Evolutionary conservation across 2,329 filamentous ascomycete species (phyloP).

Genomic region (Monilinia aucupariae): DNA sequence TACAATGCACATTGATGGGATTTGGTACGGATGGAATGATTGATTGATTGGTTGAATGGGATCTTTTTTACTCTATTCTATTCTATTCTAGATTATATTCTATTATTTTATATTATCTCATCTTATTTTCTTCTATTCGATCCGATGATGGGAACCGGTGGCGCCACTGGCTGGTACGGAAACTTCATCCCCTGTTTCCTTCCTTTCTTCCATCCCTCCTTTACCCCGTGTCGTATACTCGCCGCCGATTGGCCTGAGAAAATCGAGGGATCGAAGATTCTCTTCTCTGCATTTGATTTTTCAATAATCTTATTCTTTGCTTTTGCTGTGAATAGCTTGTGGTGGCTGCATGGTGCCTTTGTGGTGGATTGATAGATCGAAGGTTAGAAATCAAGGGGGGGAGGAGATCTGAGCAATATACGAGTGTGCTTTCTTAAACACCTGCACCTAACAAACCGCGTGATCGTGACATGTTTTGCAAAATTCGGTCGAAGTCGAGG

Average conservation of each 20-base stretch:
- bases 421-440: neutral
- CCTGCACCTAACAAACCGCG: neutral
- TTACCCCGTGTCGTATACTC: slow-evolving; percentile 13
- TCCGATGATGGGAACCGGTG: neutral
- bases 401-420: neutral
- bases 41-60: neutral
- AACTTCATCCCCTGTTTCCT: neutral
- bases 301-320: too few relatives aligned
- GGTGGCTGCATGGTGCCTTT: neutral
- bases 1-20: neutral
- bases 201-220: too few relatives aligned
- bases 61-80: neutral
- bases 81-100: too few relatives aligned
- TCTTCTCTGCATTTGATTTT: neutral
- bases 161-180: neutral
- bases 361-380: neutral
- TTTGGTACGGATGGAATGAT: neutral
- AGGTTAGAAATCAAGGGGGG: neutral
- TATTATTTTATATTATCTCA: too few relatives aligned
- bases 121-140: too few relatives aligned
- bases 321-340: slow-evolving; percentile 4
- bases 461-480: too few relatives aligned
- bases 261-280: slow-evolving; percentile 1
- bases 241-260: slow-evolving; percentile 16
- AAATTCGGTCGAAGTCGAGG: too few relatives aligned